Conservation (phyloP, 768 basidiomycete genomes). For the Suillus fuscotomentosus region DNA sequence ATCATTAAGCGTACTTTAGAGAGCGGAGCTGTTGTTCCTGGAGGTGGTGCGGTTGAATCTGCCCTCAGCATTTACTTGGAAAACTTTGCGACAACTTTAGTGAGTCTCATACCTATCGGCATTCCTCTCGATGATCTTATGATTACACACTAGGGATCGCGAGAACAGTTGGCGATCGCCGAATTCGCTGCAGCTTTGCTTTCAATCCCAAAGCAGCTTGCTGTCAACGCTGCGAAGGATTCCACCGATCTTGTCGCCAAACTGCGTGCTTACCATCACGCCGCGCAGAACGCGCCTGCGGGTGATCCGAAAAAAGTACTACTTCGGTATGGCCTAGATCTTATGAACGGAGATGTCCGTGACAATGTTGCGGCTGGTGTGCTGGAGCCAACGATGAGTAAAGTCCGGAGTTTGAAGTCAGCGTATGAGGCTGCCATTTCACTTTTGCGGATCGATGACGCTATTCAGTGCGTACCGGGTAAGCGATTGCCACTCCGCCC, state of each 20-base stretch:
- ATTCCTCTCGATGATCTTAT: conserved; percentile 1
- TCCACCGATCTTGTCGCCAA: conserved; percentile 97
- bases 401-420: conserved; percentile 95
- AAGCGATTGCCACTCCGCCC: conserved; percentile 27
- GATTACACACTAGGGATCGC: conserved; percentile 69
- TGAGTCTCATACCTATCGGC: conserved; percentile 37
- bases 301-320: conserved; percentile 91
- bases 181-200: conserved; percentile 94
- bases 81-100: conserved; percentile 97
- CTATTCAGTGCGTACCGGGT: conserved; percentile 90
- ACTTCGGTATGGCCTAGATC: conserved; percentile 91
- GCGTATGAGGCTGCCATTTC: conserved; percentile 97
- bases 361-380: conserved; percentile 95
- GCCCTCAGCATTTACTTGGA: conserved; percentile 97
- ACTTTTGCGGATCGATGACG: conserved; percentile 91
- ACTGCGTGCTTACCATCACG: conserved; percentile 94
- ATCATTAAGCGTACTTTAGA: conserved; percentile 97
- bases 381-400: conserved; percentile 94
- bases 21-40: conserved; percentile 93
- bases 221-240: conserved; percentile 98
- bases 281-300: conserved; percentile 87
- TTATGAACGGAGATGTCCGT: conserved; percentile 90
- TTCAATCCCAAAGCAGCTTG: conserved; percentile 94
- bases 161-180: conserved; percentile 98
- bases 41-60: conserved; percentile 96